These are phyloP conservation scores for Chondrus crispus DNA, from an alignment of 23 red algal species.

Conservation along the genomic window DNA sequence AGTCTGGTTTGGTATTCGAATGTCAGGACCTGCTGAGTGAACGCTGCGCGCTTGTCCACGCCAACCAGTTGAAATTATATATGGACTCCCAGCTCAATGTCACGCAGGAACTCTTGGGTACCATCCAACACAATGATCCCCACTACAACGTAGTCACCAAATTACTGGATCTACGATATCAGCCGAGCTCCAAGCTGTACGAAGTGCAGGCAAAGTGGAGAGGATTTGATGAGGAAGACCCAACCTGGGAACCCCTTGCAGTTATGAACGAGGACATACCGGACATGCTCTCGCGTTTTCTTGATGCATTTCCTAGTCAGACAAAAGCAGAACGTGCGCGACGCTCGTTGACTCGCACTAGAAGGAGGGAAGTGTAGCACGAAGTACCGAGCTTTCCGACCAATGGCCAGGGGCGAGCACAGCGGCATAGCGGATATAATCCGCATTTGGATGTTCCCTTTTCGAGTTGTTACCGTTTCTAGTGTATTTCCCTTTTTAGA, in stretches of 20 bases:
- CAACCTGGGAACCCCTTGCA: not conserved
- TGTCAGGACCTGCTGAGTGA: not conserved
- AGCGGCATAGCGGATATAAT: too few species aligned
- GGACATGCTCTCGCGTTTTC: constrained; percentile 19
- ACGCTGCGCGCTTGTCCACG: not conserved
- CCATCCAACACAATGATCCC: not conserved
- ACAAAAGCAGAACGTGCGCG: too few species aligned
- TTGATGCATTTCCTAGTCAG: not conserved
- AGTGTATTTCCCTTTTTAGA: too few species aligned
- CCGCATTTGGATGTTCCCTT: too few species aligned
- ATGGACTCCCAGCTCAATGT: not conserved
- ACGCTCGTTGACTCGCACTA: too few species aligned
- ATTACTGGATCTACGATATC: not conserved
- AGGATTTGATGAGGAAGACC: not conserved
- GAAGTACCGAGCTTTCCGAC: too few species aligned
- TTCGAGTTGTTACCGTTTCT: too few species aligned
- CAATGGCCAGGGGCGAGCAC: too few species aligned
- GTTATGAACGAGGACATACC: constrained; percentile 22
- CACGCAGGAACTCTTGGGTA: not conserved
- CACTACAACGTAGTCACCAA: not conserved
- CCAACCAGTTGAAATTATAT: not conserved
- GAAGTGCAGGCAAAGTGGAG: not conserved
- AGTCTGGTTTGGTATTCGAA: not conserved
- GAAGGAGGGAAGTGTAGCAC: too few species aligned
- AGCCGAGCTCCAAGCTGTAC: not conserved